Evolutionary conservation across 352 stramenopile genomes (phyloP), one percentile per base, ranked within the genome.

Genomic region (Phytophthora syringae): DNA sequence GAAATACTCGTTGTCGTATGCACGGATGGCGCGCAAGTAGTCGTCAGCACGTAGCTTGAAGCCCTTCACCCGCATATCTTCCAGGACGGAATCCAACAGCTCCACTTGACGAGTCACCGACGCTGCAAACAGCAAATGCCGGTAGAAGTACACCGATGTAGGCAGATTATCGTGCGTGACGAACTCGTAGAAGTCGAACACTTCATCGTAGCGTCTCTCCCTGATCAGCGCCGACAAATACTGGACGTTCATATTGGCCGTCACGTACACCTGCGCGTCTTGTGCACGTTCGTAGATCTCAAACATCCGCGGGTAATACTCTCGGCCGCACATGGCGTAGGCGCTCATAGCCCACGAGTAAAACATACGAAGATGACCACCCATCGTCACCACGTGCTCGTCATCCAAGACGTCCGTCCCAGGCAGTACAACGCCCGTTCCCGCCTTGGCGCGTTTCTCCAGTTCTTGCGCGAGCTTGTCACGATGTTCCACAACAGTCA

Each of bases 41-140:
- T 90, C 80, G 0, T 72, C 64, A 2, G 59, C 54, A 45, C 83
- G 80, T 40, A 90, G 40, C 44, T 85, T 86, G 58, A 82, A 90
- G 11, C 83, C 80, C 39, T 92, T 89, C 39, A 89, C 52, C 51
- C 84, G 84, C 80, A 90, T 90, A 37, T 88, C 80, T 36, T 86
- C 66, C 18, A 92, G 22, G 24, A 88, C 45, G 32, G 70, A 52
- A 18, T 66, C 39, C 54, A 84, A 47, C 37, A 83, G 55, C 20
- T 74, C 54, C 16, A 67, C 45, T 45, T 80, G 70, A 15, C 64
- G 62, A 5, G 62, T 77, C 18, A 59, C 48, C 25, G 59, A 74
- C n/a, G 74, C 55, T 52, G 73, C 70, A 60, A 81, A 80, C 42
- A 90, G 60, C 53, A 92, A 52, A 21, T 89, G 64, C 0, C 82